Conservation (phyloP, 805 yeast species). For the Saccharomyces eubayanus region DNA sequence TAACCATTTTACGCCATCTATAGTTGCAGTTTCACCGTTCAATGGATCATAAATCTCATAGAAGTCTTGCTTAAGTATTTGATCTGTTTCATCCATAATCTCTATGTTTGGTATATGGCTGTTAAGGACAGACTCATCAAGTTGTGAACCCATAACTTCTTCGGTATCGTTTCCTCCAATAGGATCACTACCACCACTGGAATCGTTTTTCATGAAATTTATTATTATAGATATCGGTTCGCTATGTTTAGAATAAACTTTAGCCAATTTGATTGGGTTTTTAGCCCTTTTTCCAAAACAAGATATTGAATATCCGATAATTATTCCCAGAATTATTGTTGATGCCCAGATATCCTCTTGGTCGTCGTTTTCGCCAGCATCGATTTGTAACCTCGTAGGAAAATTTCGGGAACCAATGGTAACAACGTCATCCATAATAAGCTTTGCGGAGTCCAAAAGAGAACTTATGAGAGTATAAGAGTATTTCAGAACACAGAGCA, state of each 20-base stretch:
- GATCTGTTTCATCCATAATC: background rate
- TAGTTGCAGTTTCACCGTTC: background rate
- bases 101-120: background rate
- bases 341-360: background rate
- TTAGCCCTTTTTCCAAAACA: background rate
- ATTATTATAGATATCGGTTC: background rate
- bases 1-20: background rate
- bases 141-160: background rate
- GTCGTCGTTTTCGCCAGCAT: background rate
- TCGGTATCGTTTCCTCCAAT: background rate
- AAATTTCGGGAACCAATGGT: background rate
- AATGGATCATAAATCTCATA: background rate
- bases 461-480: background rate
- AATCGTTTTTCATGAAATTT: background rate
- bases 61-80: background rate
- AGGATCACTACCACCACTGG: background rate
- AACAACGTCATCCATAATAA: background rate
- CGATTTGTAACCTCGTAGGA: background rate
- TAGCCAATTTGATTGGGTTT: background rate
- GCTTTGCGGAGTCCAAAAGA: background rate
- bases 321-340: background rate
- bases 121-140: background rate
- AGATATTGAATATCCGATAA: background rate
- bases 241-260: background rate
- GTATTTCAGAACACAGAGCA: background rate